Conservation (phyloP, 2,329 filamentous ascomycete species). For the Ilyonectria mors-panacis region DNA sequence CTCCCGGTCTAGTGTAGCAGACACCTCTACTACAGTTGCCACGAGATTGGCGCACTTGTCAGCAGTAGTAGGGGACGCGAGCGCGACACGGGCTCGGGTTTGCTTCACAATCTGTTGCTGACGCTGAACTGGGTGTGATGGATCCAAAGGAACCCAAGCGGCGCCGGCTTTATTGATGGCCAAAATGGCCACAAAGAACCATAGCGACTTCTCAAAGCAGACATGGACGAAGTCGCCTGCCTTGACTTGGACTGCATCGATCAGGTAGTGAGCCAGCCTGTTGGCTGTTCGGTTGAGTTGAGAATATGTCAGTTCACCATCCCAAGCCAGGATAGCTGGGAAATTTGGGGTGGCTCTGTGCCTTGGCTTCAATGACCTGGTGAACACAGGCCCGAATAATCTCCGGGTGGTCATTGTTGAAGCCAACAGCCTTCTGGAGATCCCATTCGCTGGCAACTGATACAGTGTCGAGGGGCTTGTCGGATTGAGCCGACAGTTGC, state of each 20-base stretch:
- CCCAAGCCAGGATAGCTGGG: constrained; percentile 46
- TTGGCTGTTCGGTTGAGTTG: constrained; percentile 27
- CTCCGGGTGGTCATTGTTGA: constrained; percentile 1
- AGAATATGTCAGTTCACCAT: constrained; percentile 44
- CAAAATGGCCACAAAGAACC: constrained; percentile 23
- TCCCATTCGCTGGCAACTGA: constrained; percentile 8
- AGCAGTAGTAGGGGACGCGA: neutral
- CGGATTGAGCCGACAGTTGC: neutral
- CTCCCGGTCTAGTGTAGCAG: neutral
- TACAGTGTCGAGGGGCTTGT: neutral
- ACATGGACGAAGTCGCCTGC: constrained; percentile 22
- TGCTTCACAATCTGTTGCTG: constrained; percentile 24
- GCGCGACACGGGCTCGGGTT: neutral
- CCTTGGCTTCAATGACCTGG: constrained; percentile 32
- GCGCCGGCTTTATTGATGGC: constrained; percentile 22
- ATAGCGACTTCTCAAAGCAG: constrained; percentile 22
- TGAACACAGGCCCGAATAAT: constrained; percentile 33
- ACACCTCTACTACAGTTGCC: constrained; percentile 1
- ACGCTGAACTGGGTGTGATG: constrained; percentile 13
- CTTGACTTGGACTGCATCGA: constrained; percentile 11
- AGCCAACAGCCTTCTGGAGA: constrained; percentile 2
- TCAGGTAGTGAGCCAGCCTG: constrained; percentile 23
- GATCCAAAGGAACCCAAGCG: constrained; percentile 22
- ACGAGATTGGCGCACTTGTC: neutral
- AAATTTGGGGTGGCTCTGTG: constrained; percentile 15